phyloP scores from a whole-genome alignment of 2,329 filamentous ascomycete genomes.

The Cercospora janseana region DNA sequence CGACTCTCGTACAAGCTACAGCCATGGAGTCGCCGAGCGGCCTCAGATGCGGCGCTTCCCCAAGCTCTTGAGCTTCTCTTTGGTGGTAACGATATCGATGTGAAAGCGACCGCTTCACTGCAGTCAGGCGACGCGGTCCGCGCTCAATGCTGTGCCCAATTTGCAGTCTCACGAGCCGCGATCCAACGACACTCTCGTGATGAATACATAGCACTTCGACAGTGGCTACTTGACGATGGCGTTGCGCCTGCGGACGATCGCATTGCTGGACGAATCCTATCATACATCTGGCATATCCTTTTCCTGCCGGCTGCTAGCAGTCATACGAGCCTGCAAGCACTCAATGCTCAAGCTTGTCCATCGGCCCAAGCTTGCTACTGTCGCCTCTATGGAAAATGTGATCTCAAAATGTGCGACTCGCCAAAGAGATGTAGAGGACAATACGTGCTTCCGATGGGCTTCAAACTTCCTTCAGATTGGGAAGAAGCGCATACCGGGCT shows the following conservation, averaged over 20 bases:
- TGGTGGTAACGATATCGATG: constrained; percentile 28
- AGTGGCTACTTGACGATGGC: constrained; percentile 52
- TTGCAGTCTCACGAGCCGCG: constrained; percentile 51
- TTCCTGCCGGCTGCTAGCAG: constrained; percentile 38
- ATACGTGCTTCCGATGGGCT: constrained; percentile 42
- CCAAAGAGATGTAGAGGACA: constrained; percentile 42
- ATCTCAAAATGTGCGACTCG: constrained; percentile 28
- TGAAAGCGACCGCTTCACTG: constrained; percentile 39
- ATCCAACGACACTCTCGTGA: constrained; percentile 51
- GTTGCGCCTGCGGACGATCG: constrained; percentile 43
- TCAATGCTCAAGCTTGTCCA: constrained; percentile 44
- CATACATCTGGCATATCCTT: constrained; percentile 52
- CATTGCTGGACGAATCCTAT: constrained; percentile 45
- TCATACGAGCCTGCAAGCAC: constrained; percentile 37
- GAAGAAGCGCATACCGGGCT: constrained; percentile 3
- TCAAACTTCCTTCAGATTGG: constrained; percentile 36
- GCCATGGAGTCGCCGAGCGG: constrained; percentile 42
- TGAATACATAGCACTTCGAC: constrained; percentile 52
- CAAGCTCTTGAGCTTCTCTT: constrained; percentile 24
- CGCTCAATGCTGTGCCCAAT: constrained; percentile 55
- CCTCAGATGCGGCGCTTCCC: constrained; percentile 31
- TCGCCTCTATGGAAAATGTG: constrained; percentile 45
- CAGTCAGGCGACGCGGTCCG: constrained; percentile 37
- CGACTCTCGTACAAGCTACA: constrained; percentile 40
- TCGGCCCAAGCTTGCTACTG: constrained; percentile 46